Evolutionary conservation across 2,329 filamentous ascomycete species (phyloP), one percentile per base, ranked within the genome.

Genomic region (Dactylonectria macrodidyma): DNA sequence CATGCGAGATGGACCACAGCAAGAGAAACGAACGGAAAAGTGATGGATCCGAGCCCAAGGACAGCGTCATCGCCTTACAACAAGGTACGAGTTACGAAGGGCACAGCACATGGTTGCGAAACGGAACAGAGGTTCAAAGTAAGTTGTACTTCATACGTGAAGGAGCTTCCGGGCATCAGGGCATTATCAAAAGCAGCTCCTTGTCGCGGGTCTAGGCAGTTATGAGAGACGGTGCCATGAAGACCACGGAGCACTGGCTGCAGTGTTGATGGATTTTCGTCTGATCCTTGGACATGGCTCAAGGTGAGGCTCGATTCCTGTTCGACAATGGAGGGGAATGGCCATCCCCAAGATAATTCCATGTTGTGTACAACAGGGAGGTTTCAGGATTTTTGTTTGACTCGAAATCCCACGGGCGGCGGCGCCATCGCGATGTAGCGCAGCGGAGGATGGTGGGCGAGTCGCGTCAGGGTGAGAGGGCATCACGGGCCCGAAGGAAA

Each of bases 21-120:
- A 58, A 67, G 63, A 60, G 65, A 71, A 67, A 67, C 60, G 59
- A 68, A 63, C 68, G 62, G 56, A 55, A 72, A 71, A 75, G 68
- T 69, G 71, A 69, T 12, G 60, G 55, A 70, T 65, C 73, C 66
- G 66, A 64, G 51, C 66, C 70, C 69, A 65, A 71, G 68, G 64
- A 19, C 62, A 70, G 68, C 66, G 66, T 65, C 66, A 72, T 65
- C 61, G 71, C 65, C 65, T 67, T 70, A 63, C 64, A 58, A 63
- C 57, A 56, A 26, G 47, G 58, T 57, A 66, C 61, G 51, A 52
- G 48, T 36, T 46, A 59, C 59, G 65, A 46, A 70, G 54, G 38
- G 56, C 52, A 34, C 34, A 33, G 64, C 62, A 59, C 63, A 58
- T 66, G 52, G 46, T 52, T 65, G 52, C 50, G 56, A 62, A 61